Evolutionary conservation across 306 rosid genomes (phyloP), one percentile per base, ranked within the genome.

Genomic region (Pyrus pyrifolia): DNA sequence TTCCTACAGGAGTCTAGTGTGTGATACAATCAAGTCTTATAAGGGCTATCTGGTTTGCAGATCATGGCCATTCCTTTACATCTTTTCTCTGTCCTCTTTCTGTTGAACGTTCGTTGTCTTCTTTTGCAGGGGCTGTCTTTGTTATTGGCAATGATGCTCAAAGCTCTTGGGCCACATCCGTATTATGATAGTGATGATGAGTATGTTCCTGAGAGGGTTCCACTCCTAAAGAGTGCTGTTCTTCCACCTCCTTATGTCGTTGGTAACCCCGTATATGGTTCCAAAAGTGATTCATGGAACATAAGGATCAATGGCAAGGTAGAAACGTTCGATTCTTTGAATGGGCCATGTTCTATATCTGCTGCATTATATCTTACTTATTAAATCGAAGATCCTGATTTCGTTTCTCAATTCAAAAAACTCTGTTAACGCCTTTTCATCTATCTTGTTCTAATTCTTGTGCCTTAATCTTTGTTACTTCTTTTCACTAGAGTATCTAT

Each of bases 121-220:
- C 6, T 31, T 70, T 75, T 64, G 58, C 89, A 91, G 97, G 92
- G 92, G 27, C 73, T 91, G 74, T 86, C 93, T 51, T 75, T 91
- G 38, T 78, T 93, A 74, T 77, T 93, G 85, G 90, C 97, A 80
- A 89, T 87, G 92, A 67, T 89, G 77, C 90, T 91, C 74, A 93
- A 89, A 79, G 97, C 90, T 66, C 90, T 88, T 31, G 93, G 98
- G 78, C 89, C 92, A 1, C 89, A 82, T 86, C 90, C 71, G 68
- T 79, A 78, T 73, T 88, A 91, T 73, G 97, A 93, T 29, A 89
- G 93, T 66, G 97, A 89, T 67, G 93, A 93, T 53, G 98, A 93
- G 3, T 83, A 88, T 84, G 51, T 63, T 69, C 68, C 93, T 17
- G 96, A 83, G 33, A 82, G 91, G 68, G 87, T 80, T 82, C 91